Evolutionary conservation across 2,329 filamentous ascomycete species (phyloP).

Genomic region (Epichloe elymi): DNA sequence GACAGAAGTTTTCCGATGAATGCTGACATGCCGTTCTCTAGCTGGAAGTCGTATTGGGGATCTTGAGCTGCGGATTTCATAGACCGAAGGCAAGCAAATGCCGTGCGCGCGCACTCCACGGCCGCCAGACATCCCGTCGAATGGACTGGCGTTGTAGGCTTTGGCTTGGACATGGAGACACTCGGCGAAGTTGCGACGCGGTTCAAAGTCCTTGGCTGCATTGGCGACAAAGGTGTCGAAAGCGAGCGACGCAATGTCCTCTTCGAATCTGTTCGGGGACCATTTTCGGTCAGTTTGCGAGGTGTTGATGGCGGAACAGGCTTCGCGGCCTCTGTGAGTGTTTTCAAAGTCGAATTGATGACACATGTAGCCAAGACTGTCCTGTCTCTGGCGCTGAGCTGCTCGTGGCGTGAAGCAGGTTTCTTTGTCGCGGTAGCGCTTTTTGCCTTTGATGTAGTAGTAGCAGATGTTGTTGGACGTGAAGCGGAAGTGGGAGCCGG

Average conservation of each 20-base stretch:
- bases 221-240: constrained; percentile 45
- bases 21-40: constrained; percentile 62
- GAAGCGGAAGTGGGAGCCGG: constrained; percentile 14
- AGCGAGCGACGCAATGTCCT: constrained; percentile 38
- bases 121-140: constrained; percentile 38
- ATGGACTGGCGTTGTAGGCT: constrained; percentile 15
- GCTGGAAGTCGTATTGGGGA: constrained; percentile 47
- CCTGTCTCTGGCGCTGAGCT: constrained; percentile 35
- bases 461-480: constrained; percentile 15
- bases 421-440: constrained; percentile 10
- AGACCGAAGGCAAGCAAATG: constrained; percentile 51
- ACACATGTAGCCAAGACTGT: constrained; percentile 58
- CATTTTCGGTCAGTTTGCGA: constrained; percentile 21
- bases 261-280: constrained; percentile 22
- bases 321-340: constrained; percentile 54
- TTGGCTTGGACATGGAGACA: constrained; percentile 21
- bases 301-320: constrained; percentile 20
- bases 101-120: constrained; percentile 56
- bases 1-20: constrained; percentile 53
- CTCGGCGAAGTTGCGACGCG: constrained; percentile 42
- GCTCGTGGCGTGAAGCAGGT: constrained; percentile 14
- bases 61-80: constrained; percentile 40
- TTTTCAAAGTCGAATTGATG: constrained; percentile 57
- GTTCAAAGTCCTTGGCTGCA: constrained; percentile 49
- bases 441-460: constrained; percentile 13